Evolutionary conservation across 129 eudicot genomes (phyloP).

Genomic region (Tagetes erecta): DNA sequence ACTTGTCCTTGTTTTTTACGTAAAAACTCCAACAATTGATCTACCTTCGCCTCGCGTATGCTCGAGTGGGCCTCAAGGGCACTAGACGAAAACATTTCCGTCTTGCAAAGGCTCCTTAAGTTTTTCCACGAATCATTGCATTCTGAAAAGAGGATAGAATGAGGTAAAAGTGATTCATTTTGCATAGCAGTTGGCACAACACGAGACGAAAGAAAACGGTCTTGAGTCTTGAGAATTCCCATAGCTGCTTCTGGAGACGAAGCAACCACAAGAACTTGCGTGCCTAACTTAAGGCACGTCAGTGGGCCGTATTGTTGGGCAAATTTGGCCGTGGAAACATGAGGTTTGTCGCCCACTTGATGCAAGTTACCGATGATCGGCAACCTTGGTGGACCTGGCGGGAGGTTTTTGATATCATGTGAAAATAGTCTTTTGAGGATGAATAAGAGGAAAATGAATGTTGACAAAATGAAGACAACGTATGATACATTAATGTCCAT

Average conservation of each 20-base stretch:
- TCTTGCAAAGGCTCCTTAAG: conserved; percentile 19
- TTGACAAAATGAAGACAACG: conserved; percentile 7
- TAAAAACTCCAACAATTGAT: conserved; percentile 25
- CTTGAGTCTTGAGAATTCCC: conserved; percentile 43
- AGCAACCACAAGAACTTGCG: conserved; percentile 32
- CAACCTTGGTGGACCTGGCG: conserved; percentile 37
- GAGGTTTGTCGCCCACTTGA: conserved; percentile 28
- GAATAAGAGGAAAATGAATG: conserved; percentile 9
- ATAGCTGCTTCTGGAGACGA: conserved; percentile 41
- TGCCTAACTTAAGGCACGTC: conserved; percentile 34
- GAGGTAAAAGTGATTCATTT: background rate
- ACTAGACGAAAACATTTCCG: conserved; percentile 30
- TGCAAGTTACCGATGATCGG: conserved; percentile 40
- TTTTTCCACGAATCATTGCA: conserved; percentile 34
- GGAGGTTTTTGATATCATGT: conserved; percentile 22
- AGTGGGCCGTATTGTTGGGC: conserved; percentile 35
- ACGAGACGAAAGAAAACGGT: conserved; percentile 32
- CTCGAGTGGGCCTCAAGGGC: conserved; percentile 27
- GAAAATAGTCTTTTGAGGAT: conserved; percentile 16
- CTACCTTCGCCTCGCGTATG: conserved; percentile 25
- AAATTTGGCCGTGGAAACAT: conserved; percentile 26
- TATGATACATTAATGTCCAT: conserved; percentile 12
- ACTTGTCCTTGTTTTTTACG: conserved; percentile 17
- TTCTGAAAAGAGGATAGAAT: conserved; percentile 22
- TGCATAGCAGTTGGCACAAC: conserved; percentile 21